These are phyloP conservation scores for Solioccasus polychromus DNA, from an alignment of 768 basidiomycete species.

Conservation along the genomic window DNA sequence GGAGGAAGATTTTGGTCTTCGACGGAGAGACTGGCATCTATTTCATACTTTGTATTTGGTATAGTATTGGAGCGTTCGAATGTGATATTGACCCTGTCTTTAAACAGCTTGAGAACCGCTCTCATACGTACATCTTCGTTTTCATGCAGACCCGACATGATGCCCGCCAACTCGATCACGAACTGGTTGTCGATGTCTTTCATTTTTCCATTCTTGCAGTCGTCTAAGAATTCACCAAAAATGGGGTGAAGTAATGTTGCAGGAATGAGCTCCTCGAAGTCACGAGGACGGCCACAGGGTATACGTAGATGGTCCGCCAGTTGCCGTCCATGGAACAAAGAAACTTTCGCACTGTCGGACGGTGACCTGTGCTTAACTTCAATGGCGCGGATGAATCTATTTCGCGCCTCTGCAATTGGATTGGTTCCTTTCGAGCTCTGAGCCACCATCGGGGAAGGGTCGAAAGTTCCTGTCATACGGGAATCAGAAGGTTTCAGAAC, in stretches of 20 bases:
- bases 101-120: constrained; percentile 7
- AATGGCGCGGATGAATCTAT: too few species aligned
- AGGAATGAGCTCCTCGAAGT: constrained; percentile 11
- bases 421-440: too few species aligned
- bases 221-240: constrained; percentile 27
- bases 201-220: constrained; percentile 15
- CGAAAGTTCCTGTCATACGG: too few species aligned
- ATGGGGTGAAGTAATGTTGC: constrained; percentile 21
- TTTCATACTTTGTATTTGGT: background rate
- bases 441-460: too few species aligned
- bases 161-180: constrained; percentile 11
- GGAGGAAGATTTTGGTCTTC: background rate
- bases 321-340: too few species aligned
- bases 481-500: too few species aligned
- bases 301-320: too few species aligned
- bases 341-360: too few species aligned
- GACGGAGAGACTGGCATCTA: background rate
- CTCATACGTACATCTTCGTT: constrained; percentile 12
- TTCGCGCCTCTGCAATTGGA: too few species aligned
- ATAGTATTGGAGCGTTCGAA: too few species aligned
- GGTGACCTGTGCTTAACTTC: too few species aligned
- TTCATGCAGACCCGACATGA: constrained; percentile 21
- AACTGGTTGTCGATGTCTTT: constrained; percentile 23
- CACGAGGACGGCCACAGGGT: background rate
- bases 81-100: too few species aligned